Conservation (phyloP, 192 early-diverging fungal species). For the Coemansia sp. region DNA sequence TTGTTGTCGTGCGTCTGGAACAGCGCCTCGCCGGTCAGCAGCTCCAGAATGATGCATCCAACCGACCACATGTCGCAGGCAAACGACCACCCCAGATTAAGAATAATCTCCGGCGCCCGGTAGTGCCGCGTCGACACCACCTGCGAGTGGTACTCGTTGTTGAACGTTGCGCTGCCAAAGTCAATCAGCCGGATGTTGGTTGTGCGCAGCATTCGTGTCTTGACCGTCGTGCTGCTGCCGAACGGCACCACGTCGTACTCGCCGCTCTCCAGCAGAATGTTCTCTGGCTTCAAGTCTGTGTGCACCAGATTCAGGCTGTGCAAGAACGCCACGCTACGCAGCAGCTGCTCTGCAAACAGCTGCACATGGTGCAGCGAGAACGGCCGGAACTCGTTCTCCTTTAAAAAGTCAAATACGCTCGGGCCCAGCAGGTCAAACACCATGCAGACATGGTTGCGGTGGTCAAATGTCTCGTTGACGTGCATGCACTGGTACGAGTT, state of each 20-base stretch:
- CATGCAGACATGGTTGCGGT: constrained; percentile 95
- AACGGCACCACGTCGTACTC: constrained; percentile 58
- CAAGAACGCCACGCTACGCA: constrained; percentile 86
- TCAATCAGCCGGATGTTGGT: constrained; percentile 90
- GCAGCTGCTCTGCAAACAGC: constrained; percentile 79
- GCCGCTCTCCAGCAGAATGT: constrained; percentile 77
- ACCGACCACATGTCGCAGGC: constrained; percentile 98
- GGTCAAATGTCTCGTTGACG: constrained; percentile 79
- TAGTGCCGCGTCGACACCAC: constrained; percentile 96
- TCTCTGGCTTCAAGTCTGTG: constrained; percentile 97
- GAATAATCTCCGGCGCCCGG: constrained; percentile 94
- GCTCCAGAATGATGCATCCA: constrained; percentile 95
- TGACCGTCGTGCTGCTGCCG: constrained; percentile 54
- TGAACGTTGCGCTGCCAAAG: constrained; percentile 94
- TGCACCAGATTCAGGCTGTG: constrained; percentile 87
- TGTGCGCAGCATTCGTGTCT: constrained; percentile 63
- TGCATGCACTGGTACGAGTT: constrained; percentile 88
- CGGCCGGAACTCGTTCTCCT: constrained; percentile 85
- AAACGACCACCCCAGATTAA: constrained; percentile 92
- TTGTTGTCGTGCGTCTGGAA: constrained; percentile 98
- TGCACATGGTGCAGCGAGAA: constrained; percentile 85
- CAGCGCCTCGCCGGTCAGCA: constrained; percentile 90
- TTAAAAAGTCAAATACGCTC: constrained; percentile 94
- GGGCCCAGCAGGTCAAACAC: constrained; percentile 89
- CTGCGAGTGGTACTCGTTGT: constrained; percentile 87